A percentile compares a stretch with the other conserved stretches of the same genome.
phyloP scores from a whole-genome alignment of 2,329 filamentous ascomycete genomes.

The Fusarium papillatum region DNA sequence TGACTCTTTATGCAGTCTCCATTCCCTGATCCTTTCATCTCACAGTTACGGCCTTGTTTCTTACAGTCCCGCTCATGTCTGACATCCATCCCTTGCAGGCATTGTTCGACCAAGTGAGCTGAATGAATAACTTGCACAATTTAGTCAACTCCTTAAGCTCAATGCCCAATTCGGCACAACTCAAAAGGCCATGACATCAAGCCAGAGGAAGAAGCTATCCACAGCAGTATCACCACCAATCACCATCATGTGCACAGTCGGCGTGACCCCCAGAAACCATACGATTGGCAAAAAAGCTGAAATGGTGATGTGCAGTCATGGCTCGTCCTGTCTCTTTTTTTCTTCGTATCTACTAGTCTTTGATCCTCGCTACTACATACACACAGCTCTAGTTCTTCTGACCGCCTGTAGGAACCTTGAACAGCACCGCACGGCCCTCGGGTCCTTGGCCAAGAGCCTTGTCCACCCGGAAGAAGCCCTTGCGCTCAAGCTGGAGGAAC shows the following conservation, averaged over 20 bases:
- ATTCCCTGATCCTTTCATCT: background rate
- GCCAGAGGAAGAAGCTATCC: background rate
- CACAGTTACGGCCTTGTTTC: background rate
- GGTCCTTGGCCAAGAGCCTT: slow-evolving; percentile 66
- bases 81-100: background rate
- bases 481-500: slow-evolving; percentile 95
- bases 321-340: slow-evolving; percentile 8
- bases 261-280: background rate
- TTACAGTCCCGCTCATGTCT: background rate
- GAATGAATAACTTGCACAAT: background rate
- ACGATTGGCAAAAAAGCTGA: background rate
- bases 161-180: background rate
- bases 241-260: background rate
- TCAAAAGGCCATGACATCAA: background rate
- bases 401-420: slow-evolving; percentile 69
- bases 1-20: background rate
- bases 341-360: slow-evolving; percentile 5
- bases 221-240: background rate
- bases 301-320: slow-evolving; percentile 1
- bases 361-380: background rate
- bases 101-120: background rate
- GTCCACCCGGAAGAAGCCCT: slow-evolving; percentile 93
- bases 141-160: background rate
- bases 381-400: slow-evolving; percentile 48
- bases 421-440: slow-evolving; percentile 67